phyloP scores from a whole-genome alignment of 2,329 filamentous ascomycete species.

The Claviceps arundinis region DNA sequence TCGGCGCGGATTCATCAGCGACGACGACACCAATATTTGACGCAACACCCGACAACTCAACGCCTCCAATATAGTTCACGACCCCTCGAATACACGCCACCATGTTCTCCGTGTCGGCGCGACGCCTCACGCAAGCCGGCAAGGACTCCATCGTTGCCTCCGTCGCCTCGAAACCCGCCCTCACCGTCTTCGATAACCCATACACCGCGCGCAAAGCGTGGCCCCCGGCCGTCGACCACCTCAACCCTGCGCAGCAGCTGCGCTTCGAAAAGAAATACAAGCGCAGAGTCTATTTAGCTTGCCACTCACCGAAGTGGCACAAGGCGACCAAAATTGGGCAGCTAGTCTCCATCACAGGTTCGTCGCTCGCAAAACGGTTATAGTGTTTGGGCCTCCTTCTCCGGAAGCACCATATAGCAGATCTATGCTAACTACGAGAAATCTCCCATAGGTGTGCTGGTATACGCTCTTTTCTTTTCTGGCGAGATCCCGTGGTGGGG shows the following conservation, averaged over 20 bases:
- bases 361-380: slow-evolving; percentile 36
- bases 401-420: not conserved
- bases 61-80: not conserved
- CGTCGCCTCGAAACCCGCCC: slow-evolving; percentile 13
- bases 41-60: not conserved
- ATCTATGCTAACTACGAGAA: not conserved
- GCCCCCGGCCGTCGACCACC: slow-evolving; percentile 62
- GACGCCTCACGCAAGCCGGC: slow-evolving; percentile 21
- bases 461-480: slow-evolving; percentile 24
- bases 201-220: slow-evolving; percentile 59
- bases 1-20: not conserved
- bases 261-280: slow-evolving; percentile 69
- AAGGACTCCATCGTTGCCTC: slow-evolving; percentile 10
- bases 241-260: slow-evolving; percentile 61
- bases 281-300: slow-evolving; percentile 49
- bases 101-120: slow-evolving; percentile 23
- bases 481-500: slow-evolving; percentile 32
- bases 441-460: slow-evolving; percentile 18
- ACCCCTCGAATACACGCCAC: not conserved
- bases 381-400: slow-evolving; percentile 11
- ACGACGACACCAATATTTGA: not conserved
- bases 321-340: slow-evolving; percentile 54
- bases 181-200: slow-evolving; percentile 36
- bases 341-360: slow-evolving; percentile 43
- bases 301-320: slow-evolving; percentile 48